Evolutionary conservation across 2,329 filamentous ascomycete genomes (phyloP), one percentile per base, ranked within the genome.

Genomic region (Epichloe coenophiala): DNA sequence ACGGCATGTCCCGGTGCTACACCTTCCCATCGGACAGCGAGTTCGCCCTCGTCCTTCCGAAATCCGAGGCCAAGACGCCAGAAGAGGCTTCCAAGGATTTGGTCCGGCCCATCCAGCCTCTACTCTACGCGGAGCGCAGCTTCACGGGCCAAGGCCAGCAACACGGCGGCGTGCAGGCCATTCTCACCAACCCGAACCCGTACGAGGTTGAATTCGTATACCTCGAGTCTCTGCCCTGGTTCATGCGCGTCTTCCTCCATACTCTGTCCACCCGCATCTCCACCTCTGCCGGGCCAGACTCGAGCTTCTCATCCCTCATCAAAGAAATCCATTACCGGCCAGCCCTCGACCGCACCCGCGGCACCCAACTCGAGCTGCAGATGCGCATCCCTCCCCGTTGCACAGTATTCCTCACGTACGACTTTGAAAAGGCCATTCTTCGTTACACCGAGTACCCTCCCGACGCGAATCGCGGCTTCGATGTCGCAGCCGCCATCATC

Each of bases 401-500:
- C 17, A 94, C 86, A 0, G 82, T 96, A 2, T 88, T 90, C 21
- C 72, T 98, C 2, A 93, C 86, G 0, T 98, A 98, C 64, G 90
- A 96, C 63, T 96, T 98, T 60, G 93, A 97, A 59, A 97, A 97
- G 67, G 86, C 91, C 0, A 91, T 98, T 54, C 70, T 98, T 38
- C 80, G 93, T 11, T 98, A 97, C 67, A 97, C 93, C 0, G 93
- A 98, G 65, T 98, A 98, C 61, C 93, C 93, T 0, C 93, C 93
- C 0, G 93, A 98, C 61, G 93, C 93, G 0, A 98, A 98, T 63
- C 81, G 93, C 27, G 93, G 93, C 4, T 98, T 98, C 63, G 94
- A 98, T 58, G 87, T 96, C 4, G 87, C 93, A 0, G 88, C 90
- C 0, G 90, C 91, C 1, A 83, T 97, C 41, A 90, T 98, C 57